Evolutionary conservation across 345 rosid species (phyloP).

Genomic region (Eucalyptus cloeziana): DNA sequence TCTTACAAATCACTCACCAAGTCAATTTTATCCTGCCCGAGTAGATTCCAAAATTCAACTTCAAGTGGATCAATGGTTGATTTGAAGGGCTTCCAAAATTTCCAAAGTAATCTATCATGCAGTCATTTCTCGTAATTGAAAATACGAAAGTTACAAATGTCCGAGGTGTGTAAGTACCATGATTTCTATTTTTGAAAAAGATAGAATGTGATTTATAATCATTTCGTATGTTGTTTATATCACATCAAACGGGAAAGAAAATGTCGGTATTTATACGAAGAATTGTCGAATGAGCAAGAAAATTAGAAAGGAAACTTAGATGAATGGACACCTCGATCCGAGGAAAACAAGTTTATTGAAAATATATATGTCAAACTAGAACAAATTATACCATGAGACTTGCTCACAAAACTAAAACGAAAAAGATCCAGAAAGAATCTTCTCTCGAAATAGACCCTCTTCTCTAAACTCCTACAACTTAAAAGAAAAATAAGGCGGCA

Average conservation of each 20-base stretch:
- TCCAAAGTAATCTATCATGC: neutral
- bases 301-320: neutral
- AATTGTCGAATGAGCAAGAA: neutral
- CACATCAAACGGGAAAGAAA: neutral
- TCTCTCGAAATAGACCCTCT: neutral
- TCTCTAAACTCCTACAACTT: neutral
- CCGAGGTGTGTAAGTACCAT: neutral
- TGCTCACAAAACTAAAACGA: neutral
- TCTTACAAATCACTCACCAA: neutral
- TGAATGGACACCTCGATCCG: neutral
- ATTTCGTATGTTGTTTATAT: neutral
- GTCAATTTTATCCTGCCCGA: neutral
- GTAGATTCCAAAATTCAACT: neutral
- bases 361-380: neutral
- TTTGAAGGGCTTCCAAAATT: neutral
- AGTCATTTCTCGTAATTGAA: neutral
- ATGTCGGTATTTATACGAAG: rapidly evolving
- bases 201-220: neutral
- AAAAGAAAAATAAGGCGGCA: neutral
- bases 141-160: neutral
- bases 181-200: neutral
- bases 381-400: neutral
- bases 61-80: neutral
- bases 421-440: neutral
- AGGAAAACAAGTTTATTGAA: neutral